Conservation (phyloP, 768 basidiomycete species). For the Saitozyma podzolica region DNA sequence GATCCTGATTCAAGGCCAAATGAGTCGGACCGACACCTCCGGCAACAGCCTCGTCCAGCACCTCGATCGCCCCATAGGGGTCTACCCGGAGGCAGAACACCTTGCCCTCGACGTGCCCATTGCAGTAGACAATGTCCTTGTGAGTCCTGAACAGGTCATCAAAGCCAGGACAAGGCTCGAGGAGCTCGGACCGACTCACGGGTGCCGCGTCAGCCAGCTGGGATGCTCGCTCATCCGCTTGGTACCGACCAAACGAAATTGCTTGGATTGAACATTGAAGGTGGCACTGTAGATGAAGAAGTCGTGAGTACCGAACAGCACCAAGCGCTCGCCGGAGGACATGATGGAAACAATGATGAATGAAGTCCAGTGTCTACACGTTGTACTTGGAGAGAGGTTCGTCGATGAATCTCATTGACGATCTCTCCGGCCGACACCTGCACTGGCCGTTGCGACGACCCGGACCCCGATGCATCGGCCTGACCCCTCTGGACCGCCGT, state of each 20-base stretch:
- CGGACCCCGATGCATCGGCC: too few species aligned
- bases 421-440: too few species aligned
- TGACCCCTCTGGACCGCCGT: too few species aligned
- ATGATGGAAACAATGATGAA: too few species aligned
- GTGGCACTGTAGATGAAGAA: slow-evolving; percentile 7
- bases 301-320: slow-evolving; percentile 8
- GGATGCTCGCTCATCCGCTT: slow-evolving; percentile 8
- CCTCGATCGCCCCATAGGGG: slow-evolving; percentile 5
- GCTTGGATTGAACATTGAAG: not conserved
- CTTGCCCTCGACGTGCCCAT: slow-evolving; percentile 9
- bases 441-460: too few species aligned
- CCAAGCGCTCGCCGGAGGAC: not conserved
- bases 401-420: not conserved
- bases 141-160: slow-evolving; percentile 4
- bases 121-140: slow-evolving; percentile 14
- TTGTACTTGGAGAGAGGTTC: too few species aligned
- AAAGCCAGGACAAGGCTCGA: not conserved
- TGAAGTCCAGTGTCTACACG: too few species aligned
- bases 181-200: slow-evolving; percentile 9
- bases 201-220: slow-evolving; percentile 15
- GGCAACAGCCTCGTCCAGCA: slow-evolving; percentile 9
- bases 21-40: slow-evolving; percentile 16
- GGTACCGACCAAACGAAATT: not conserved
- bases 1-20: slow-evolving; percentile 2
- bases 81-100: slow-evolving; percentile 8